Percentiles rank a stretch among this genome's conserved stretches.
Evolutionary conservation across 2,329 filamentous ascomycete species (phyloP).

Genomic region (Claviceps capensis): DNA sequence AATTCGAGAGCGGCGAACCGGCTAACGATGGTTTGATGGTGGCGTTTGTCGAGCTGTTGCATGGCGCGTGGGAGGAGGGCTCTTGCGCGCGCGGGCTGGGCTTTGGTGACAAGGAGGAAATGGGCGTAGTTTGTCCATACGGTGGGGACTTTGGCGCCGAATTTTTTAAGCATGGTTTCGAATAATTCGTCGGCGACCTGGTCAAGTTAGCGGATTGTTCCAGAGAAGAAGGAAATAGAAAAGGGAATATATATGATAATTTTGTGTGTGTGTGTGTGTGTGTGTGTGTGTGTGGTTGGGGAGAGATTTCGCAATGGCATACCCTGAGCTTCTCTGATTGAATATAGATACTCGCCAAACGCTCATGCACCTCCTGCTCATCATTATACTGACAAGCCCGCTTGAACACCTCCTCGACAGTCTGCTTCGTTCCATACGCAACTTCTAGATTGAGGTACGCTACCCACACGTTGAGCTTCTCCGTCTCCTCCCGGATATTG

Average conservation of each 20-base stretch:
- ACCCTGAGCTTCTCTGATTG: slow-evolving; percentile 75
- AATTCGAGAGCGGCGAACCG: slow-evolving; percentile 92
- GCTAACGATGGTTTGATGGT: slow-evolving; percentile 56
- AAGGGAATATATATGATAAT: background rate
- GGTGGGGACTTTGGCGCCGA: slow-evolving; percentile 62
- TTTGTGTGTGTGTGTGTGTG: background rate
- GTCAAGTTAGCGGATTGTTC: background rate
- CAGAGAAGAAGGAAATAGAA: background rate
- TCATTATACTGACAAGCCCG: slow-evolving; percentile 91
- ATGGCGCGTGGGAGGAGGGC: slow-evolving; percentile 70
- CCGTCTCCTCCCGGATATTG: slow-evolving; percentile 76
- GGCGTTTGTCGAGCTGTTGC: slow-evolving; percentile 60
- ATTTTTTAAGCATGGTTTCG: slow-evolving; percentile 76
- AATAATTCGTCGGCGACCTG: slow-evolving; percentile 84
- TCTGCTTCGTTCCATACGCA: slow-evolving; percentile 72
- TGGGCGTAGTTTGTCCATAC: slow-evolving; percentile 93
- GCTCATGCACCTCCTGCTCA: slow-evolving; percentile 75
- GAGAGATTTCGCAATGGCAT: slow-evolving; percentile 26
- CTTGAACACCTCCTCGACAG: slow-evolving; percentile 75
- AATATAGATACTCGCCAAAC: slow-evolving; percentile 88
- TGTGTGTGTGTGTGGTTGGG: background rate
- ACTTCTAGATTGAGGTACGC: slow-evolving; percentile 91
- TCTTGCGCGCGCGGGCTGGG: slow-evolving; percentile 59
- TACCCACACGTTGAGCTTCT: slow-evolving; percentile 93
- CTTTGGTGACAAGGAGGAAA: slow-evolving; percentile 68